Evolutionary conservation across 1,284 basidiomycete genomes (phyloP), one percentile per base, ranked within the genome.

Genomic region (Takashimella tepidaria): DNA sequence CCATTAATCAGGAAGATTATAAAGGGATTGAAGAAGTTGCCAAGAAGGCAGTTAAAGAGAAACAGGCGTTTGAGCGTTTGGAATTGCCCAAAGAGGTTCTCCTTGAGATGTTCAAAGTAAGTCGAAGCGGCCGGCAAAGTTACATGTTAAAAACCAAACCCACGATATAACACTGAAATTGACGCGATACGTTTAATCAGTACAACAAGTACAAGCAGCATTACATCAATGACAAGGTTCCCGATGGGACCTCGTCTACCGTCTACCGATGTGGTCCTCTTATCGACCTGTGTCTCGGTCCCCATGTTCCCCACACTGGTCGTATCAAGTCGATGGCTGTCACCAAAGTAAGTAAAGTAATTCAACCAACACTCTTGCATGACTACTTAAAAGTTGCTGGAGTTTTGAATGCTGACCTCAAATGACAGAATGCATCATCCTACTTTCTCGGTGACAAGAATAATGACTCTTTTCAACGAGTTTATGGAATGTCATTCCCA

Each of bases 151-250:
- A n/a, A n/a, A n/a, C n/a, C n/a, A n/a, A n/a, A n/a, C n/a, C n/a
- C n/a, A n/a, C n/a, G n/a, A n/a, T n/a, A n/a, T n/a, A n/a, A n/a
- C n/a, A n/a, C n/a, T n/a, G n/a, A n/a, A n/a, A n/a, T n/a, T n/a
- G n/a, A n/a, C n/a, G n/a, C n/a, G n/a, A n/a, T n/a, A n/a, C 31
- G 16, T 37, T 16, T 12, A 8, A n/a, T 4, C 68, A 96, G 91
- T 99, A 98, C 79, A 99, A 98, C 82, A 96, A 93, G 77, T 99
- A 97, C 81, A 99, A 99, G 80, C 84, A 86, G 69, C 87, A 98
- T 75, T 84, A 98, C 71, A 98, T 99, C 70, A 84, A 95, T 72
- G 84, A 85, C 63, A 98, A 98, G 79, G 88, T 99, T 53, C 88
- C 92, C 6, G 95, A 99, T 73, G 95, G 95, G 60, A 89, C 91